Evolutionary conservation across 2,329 filamentous ascomycete species (phyloP).

Genomic region (Penicillium janthinellum): DNA sequence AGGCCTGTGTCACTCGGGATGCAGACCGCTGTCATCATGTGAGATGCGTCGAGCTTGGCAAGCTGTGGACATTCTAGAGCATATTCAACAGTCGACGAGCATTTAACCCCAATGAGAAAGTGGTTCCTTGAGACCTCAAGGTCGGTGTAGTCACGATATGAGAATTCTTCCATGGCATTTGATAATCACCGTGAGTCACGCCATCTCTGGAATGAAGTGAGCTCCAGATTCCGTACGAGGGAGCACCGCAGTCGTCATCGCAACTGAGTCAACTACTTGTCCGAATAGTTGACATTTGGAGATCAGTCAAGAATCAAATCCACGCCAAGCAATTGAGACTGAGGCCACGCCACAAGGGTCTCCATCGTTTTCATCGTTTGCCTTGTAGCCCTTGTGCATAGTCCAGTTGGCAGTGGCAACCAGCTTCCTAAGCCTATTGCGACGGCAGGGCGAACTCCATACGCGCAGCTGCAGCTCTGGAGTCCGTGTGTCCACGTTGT

Average conservation of each 20-base stretch:
- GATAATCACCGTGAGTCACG: no score
- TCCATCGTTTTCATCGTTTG: background rate
- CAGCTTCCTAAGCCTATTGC: background rate
- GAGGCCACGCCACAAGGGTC: no score
- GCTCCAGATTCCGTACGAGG: background rate
- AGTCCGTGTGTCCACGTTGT: background rate
- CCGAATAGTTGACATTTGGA: no score
- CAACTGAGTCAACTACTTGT: no score
- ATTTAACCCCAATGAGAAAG: no score
- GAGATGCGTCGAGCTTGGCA: background rate
- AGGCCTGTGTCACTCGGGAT: background rate
- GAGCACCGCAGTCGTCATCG: no score
- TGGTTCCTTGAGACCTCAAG: no score
- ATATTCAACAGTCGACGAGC: background rate
- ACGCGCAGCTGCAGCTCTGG: background rate
- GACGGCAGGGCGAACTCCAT: background rate
- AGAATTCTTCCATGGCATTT: background rate
- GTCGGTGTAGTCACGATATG: background rate
- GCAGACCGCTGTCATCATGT: conserved; percentile 3
- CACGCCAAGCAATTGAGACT: no score
- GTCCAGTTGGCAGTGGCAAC: no score
- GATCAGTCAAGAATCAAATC: no score
- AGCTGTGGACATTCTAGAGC: background rate
- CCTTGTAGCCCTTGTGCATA: background rate
- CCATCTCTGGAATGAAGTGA: background rate